Conservation (phyloP, 1,284 basidiomycete genomes). For the Exsudoporus floridanus region DNA sequence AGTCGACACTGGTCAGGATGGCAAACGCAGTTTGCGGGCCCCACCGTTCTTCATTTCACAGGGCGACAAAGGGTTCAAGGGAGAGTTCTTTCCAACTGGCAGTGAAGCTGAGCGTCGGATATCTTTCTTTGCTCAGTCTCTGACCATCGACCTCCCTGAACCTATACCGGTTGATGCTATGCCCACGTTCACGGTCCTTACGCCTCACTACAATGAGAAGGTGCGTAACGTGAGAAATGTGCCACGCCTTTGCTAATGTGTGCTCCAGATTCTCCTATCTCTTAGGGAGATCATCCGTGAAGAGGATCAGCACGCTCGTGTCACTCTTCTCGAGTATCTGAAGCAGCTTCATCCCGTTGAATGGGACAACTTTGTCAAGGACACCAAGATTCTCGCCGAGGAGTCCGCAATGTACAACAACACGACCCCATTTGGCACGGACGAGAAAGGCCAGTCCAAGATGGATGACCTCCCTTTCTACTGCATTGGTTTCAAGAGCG, state of each 20-base stretch:
- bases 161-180: conserved; percentile 92
- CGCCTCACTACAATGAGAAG: conserved; percentile 96
- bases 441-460: conserved; percentile 87
- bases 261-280: conserved; percentile 76
- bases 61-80: conserved; percentile 77
- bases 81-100: conserved; percentile 90
- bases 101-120: conserved; percentile 94
- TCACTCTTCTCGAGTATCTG: conserved; percentile 93
- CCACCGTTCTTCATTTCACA: conserved; percentile 96
- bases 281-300: conserved; percentile 95
- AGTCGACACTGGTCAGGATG: conserved; percentile 80
- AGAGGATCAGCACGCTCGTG: conserved; percentile 92
- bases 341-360: conserved; percentile 98
- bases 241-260: conserved; percentile 9
- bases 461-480: conserved; percentile 97
- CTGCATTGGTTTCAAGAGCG: conserved; percentile 99
- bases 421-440: conserved; percentile 73
- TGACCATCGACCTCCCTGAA: conserved; percentile 87
- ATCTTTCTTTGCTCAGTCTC: conserved; percentile 94
- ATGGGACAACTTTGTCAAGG: conserved; percentile 99
- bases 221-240: conserved; percentile 35
- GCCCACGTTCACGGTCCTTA: conserved; percentile 96
- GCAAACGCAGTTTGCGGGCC: conserved; percentile 84
- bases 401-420: conserved; percentile 89
- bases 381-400: conserved; percentile 98